A percentile compares a stretch with the other conserved stretches of the same genome.
These are phyloP conservation scores for Macrotyloma uniflorum DNA, from an alignment of 306 rosid species.

Conservation along the genomic window DNA sequence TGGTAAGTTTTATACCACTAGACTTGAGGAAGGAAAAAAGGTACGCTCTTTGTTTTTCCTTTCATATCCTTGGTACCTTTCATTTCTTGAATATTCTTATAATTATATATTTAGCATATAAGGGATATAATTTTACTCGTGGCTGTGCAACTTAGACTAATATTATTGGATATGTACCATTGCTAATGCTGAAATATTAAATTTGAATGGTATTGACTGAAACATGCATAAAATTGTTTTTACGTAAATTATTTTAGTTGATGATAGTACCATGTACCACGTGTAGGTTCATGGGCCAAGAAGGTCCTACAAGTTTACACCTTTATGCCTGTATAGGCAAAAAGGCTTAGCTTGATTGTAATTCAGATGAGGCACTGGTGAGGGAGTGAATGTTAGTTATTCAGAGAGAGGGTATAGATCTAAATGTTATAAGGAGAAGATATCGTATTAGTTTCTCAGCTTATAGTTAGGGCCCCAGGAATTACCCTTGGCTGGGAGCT, in stretches of 20 bases:
- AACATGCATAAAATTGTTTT: too few species aligned
- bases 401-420: not conserved
- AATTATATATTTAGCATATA: not conserved
- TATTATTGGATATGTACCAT: not conserved
- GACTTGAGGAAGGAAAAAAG: conserved; percentile 91
- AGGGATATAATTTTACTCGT: conserved; percentile 12
- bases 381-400: not conserved
- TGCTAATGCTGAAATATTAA: conserved; percentile 1
- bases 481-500: not conserved
- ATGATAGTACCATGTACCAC: not conserved
- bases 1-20: conserved; percentile 84
- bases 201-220: too few species aligned
- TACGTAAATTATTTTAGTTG: not conserved
- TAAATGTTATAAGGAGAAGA: not conserved
- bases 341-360: not conserved
- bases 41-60: conserved; percentile 38
- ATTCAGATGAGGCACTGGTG: not conserved
- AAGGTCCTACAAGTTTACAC: too few species aligned
- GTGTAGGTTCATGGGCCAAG: too few species aligned
- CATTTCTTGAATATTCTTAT: not conserved
- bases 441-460: not conserved
- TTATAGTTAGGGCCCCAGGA: not conserved
- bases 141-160: not conserved
- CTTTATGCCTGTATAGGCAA: too few species aligned
- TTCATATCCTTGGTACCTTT: conserved; percentile 1